These are phyloP conservation scores for Dryas drummondii DNA, from an alignment of 306 rosid species.

Conservation along the genomic window DNA sequence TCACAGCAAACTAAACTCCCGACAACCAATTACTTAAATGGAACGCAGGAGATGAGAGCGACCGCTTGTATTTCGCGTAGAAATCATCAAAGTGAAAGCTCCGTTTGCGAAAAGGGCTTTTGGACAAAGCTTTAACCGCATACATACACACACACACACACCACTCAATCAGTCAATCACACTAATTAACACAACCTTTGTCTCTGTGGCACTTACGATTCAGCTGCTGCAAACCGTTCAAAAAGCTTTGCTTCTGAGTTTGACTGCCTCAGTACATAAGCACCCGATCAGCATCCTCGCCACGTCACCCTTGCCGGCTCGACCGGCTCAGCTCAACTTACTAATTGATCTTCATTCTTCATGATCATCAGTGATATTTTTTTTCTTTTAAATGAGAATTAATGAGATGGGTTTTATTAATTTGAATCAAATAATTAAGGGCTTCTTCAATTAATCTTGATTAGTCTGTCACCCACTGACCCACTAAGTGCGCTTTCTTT, in stretches of 20 bases:
- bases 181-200: constrained; percentile 6
- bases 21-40: constrained; percentile 1
- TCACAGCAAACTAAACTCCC: neutral
- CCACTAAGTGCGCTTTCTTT: constrained; percentile 22
- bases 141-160: neutral
- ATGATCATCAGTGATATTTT: too few species aligned
- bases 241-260: constrained; percentile 7
- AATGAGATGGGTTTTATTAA: neutral
- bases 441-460: neutral
- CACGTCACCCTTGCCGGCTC: constrained; percentile 19
- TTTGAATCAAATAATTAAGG: neutral
- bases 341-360: constrained; percentile 8
- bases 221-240: constrained; percentile 8
- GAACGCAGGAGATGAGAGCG: constrained; percentile 6
- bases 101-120: constrained; percentile 26
- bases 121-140: constrained; percentile 33
- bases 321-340: constrained; percentile 14
- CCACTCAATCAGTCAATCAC: too few species aligned
- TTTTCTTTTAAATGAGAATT: too few species aligned
- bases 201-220: constrained; percentile 26
- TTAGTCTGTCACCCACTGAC: neutral
- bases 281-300: constrained; percentile 15
- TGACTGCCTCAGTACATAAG: neutral
- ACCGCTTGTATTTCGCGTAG: constrained; percentile 26
- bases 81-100: constrained; percentile 68